Base-by-base conservation (phyloP, 2,329 filamentous ascomycete species). In the Arthrobotrys entomopaga region DNA sequence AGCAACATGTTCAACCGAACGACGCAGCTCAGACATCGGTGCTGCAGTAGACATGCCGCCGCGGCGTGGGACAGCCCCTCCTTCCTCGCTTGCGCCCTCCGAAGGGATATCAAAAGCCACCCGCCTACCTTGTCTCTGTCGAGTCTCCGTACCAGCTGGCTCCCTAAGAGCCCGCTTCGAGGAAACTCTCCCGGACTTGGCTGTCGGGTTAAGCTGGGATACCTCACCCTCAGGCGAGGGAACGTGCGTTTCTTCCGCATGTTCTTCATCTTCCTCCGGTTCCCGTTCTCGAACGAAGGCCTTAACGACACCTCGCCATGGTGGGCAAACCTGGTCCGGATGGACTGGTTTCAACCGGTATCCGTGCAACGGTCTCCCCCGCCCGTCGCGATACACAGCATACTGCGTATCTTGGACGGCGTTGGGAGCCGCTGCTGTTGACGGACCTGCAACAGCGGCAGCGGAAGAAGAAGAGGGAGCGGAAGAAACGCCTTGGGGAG, bases 311-410 rank as follows among this genome's bases (percentile, higher is more conserved):
- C 52, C 52, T 50, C 61, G 50, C 61, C 61, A 65, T 29, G 61
- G 40, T 34, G 61, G 61, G 20, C 40, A 46, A 7, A 8, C 26
- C 16, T 40, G 61, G 22, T 38, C 22, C 2, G 52, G 42, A 40
- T 58, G 50, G 40, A 50, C n/a, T 38, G 61, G 61, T 29, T 67
- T 67, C 43, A 67, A 22, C 13, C 65, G 65, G 48, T 53, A 69
- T 34, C 65, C 56, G 40, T 34, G 56, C 56, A 69, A 34, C 46
- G 42, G 34, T 34, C 20, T 54, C 10, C 48, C 65, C 38, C 49
- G 42, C 16, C 34, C 8, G 38, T 61, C 48, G 3, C 19, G 48
- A 16, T 26, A 42, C 8, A 48, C 42, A 16, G 20, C 40, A 15
- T 57, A 48, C 52, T 57, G 42, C 26, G 15, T 10, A 15, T 65